These are phyloP conservation scores for Akanthomyces dipterigenus DNA, from an alignment of 2,329 filamentous ascomycete species.

Conservation along the genomic window DNA sequence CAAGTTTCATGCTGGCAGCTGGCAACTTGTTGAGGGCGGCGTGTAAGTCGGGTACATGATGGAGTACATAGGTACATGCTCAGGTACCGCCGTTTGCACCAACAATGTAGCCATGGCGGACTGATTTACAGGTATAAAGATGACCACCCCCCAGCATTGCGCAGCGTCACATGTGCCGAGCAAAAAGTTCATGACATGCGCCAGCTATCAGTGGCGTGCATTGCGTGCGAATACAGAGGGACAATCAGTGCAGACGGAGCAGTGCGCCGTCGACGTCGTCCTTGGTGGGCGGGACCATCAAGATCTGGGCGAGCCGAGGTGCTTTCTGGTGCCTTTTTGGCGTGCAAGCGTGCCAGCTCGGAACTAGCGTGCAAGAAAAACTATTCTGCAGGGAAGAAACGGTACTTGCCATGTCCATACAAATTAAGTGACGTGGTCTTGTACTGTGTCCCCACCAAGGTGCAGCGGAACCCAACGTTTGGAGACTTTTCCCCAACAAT, in stretches of 20 bases:
- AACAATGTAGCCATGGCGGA: background rate
- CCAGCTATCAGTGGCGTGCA: background rate
- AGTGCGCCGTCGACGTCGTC: background rate
- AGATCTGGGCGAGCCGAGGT: slow-evolving; percentile 9
- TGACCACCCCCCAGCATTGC: background rate
- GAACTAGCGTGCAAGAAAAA: background rate
- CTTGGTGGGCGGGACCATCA: background rate
- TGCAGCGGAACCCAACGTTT: slow-evolving; percentile 7
- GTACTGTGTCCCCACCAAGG: slow-evolving; percentile 1
- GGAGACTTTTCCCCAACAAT: slow-evolving; percentile 8
- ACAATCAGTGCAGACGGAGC: background rate
- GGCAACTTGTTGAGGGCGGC: slow-evolving; percentile 1
- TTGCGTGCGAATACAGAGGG: background rate
- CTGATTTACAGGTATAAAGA: background rate
- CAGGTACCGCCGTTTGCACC: background rate
- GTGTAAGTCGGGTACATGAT: background rate
- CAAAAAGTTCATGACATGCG: background rate
- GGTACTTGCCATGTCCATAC: background rate
- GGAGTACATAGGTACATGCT: background rate
- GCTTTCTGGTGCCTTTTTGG: slow-evolving; percentile 8
- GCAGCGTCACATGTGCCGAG: slow-evolving; percentile 4
- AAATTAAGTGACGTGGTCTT: background rate
- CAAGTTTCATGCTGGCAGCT: background rate
- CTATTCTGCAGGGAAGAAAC: background rate
- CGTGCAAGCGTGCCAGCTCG: background rate